Percentiles rank a stretch among this genome's conserved stretches.
These are phyloP conservation scores for Fraxinus anomala DNA, from an alignment of 257 asterid species.

Conservation along the genomic window DNA sequence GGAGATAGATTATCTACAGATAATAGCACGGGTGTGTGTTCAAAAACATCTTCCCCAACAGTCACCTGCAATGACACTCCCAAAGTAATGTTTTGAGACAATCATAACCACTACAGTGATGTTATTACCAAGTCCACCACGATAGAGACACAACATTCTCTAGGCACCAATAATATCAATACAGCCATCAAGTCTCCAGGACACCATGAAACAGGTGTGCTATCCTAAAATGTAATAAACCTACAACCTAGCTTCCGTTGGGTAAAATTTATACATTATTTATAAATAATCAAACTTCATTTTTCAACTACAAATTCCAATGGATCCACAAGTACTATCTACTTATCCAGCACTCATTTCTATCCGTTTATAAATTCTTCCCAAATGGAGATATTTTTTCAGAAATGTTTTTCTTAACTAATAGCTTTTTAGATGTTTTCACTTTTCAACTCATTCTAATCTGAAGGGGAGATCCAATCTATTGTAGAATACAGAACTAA, in stretches of 20 bases:
- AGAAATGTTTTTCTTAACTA: background rate
- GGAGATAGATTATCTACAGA: background rate
- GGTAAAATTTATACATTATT: too few relatives aligned
- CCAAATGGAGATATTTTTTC: background rate
- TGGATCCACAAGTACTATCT: too few relatives aligned
- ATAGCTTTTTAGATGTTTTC: background rate
- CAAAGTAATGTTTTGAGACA: background rate
- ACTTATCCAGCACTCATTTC: too few relatives aligned
- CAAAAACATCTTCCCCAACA: background rate
- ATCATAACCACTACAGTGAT: background rate
- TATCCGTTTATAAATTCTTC: too few relatives aligned
- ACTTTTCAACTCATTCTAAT: background rate
- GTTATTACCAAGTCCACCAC: background rate
- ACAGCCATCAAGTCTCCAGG: background rate
- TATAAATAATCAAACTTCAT: too few relatives aligned
- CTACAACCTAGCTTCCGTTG: background rate
- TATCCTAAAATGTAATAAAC: background rate
- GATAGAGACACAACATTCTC: background rate
- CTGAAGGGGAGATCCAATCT: background rate
- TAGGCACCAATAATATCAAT: background rate
- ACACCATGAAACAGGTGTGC: background rate
- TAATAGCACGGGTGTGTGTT: background rate
- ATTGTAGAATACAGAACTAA: background rate
- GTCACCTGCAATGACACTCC: background rate
- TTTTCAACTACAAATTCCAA: too few relatives aligned